Evolutionary conservation across 2,329 filamentous ascomycete genomes (phyloP).

Genomic region (Diaporthe nobilis): DNA sequence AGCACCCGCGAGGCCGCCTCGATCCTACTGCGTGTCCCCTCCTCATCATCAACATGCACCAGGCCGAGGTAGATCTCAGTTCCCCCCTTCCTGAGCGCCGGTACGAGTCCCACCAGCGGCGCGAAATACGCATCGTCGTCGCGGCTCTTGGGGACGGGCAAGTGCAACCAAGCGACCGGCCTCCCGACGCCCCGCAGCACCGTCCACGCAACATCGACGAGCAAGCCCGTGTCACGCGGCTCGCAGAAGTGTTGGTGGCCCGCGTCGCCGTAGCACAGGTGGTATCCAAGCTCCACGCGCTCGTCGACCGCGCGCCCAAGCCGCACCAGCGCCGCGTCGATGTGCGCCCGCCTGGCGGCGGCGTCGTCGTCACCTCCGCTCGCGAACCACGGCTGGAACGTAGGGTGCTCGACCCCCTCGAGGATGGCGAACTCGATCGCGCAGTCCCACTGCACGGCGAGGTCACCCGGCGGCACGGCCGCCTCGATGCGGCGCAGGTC

Average conservation of each 20-base stretch:
- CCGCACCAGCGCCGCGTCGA: slow-evolving; percentile 4
- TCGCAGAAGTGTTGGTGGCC: slow-evolving; percentile 17
- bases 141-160: slow-evolving; percentile 26
- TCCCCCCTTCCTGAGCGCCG: not conserved
- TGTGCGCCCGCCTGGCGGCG: not conserved
- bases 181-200: not conserved
- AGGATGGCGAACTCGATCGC: slow-evolving; percentile 13
- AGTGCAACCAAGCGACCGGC: slow-evolving; percentile 4
- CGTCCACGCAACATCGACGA: not conserved
- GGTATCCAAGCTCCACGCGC: not conserved
- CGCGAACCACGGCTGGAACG: not conserved
- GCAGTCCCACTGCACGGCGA: slow-evolving; percentile 25
- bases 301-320: not conserved
- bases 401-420: not conserved
- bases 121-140: slow-evolving; percentile 18
- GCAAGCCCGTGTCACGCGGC: slow-evolving; percentile 7
- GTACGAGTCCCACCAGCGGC: not conserved
- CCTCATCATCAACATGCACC: slow-evolving; percentile 23
- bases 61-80: slow-evolving; percentile 15
- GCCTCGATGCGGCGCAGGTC: slow-evolving; percentile 25
- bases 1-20: not conserved
- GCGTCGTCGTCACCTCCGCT: not conserved
- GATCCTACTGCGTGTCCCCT: slow-evolving; percentile 16
- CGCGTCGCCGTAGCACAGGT: slow-evolving; percentile 18
- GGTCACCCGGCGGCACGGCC: slow-evolving; percentile 6